Percentiles rank a stretch among this genome's conserved stretches.
These are phyloP conservation scores for Cordyceps fumosorosea DNA, from an alignment of 2,329 filamentous ascomycete species.

Conservation along the genomic window DNA sequence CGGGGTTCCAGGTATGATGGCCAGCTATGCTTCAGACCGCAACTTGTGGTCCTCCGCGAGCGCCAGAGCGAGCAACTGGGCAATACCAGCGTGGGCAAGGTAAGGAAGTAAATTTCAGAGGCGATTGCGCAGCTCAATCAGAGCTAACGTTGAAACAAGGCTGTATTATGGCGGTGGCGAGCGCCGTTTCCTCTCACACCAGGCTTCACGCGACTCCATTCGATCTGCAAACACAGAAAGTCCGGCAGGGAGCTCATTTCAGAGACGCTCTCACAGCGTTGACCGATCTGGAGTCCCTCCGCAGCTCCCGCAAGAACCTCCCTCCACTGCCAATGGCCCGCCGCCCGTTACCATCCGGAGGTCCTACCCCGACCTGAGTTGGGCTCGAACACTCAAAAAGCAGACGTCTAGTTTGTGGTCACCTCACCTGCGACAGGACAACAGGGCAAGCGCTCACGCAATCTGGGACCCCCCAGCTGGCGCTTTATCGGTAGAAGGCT, in stretches of 20 bases:
- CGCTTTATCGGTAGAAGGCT: constrained; percentile 55
- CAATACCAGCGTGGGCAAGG: constrained; percentile 50
- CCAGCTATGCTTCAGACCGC: constrained; percentile 42
- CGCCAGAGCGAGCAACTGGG: constrained; percentile 39
- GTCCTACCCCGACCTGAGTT: constrained; percentile 5
- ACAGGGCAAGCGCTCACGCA: constrained; percentile 50
- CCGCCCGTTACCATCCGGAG: background rate
- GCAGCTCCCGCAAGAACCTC: constrained; percentile 35
- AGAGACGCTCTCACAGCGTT: constrained; percentile 42
- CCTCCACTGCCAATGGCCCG: constrained; percentile 14
- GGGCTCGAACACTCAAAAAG: constrained; percentile 31
- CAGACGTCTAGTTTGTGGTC: constrained; percentile 62
- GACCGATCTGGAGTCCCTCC: constrained; percentile 43
- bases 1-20: constrained; percentile 46
- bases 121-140: background rate
- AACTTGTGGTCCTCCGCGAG: constrained; percentile 47
- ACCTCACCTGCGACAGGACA: constrained; percentile 62
- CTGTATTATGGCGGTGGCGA: constrained; percentile 67
- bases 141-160: constrained; percentile 21
- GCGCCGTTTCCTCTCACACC: constrained; percentile 42
- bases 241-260: constrained; percentile 38
- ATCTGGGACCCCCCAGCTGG: constrained; percentile 70
- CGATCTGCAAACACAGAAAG: constrained; percentile 42
- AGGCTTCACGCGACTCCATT: constrained; percentile 39
- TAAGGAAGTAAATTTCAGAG: constrained; percentile 21